phyloP scores from a whole-genome alignment of 2,329 filamentous ascomycete species.

The Gaeumannomyces sp. region DNA sequence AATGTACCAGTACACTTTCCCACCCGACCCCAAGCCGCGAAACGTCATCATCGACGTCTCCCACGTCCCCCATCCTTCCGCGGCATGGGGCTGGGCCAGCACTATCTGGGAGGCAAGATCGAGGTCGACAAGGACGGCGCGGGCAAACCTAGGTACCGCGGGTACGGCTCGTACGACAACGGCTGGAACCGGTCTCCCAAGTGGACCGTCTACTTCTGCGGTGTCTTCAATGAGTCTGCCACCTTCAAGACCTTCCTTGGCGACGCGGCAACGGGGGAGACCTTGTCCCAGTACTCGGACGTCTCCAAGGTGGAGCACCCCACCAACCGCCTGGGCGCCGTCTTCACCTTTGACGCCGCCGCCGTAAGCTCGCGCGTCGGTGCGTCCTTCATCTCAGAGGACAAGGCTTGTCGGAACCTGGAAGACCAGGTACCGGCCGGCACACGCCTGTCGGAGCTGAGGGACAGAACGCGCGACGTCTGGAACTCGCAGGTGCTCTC shows the following conservation, averaged over 20 bases:
- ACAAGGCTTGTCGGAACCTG: slow-evolving; percentile 54
- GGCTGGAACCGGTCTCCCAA: slow-evolving; percentile 58
- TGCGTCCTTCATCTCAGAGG: slow-evolving; percentile 59
- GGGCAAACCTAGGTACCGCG: slow-evolving; percentile 43
- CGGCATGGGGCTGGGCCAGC: slow-evolving; percentile 54
- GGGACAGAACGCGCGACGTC: slow-evolving; percentile 37
- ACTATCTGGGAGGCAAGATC: slow-evolving; percentile 55
- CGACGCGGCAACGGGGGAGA: slow-evolving; percentile 23
- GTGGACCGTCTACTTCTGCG: slow-evolving; percentile 60
- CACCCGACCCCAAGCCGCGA: slow-evolving; percentile 29
- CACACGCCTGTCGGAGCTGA: slow-evolving; percentile 37
- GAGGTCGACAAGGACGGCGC: slow-evolving; percentile 37
- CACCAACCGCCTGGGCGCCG: slow-evolving; percentile 36
- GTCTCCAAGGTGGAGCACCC: slow-evolving; percentile 27
- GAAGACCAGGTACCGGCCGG: slow-evolving; percentile 46
- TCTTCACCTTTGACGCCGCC: slow-evolving; percentile 47
- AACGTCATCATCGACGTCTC: slow-evolving; percentile 59
- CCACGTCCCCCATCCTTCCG: slow-evolving; percentile 56
- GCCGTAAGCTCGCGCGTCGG: slow-evolving; percentile 54
- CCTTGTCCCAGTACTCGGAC: slow-evolving; percentile 27
- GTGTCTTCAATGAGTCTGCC: slow-evolving; percentile 41
- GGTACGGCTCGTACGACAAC: slow-evolving; percentile 57
- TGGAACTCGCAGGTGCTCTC: slow-evolving; percentile 60
- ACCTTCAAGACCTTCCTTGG: slow-evolving; percentile 40
- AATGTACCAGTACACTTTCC: slow-evolving; percentile 55